phyloP scores from a whole-genome alignment of 257 asterid species.

The Lycium barbarum region DNA sequence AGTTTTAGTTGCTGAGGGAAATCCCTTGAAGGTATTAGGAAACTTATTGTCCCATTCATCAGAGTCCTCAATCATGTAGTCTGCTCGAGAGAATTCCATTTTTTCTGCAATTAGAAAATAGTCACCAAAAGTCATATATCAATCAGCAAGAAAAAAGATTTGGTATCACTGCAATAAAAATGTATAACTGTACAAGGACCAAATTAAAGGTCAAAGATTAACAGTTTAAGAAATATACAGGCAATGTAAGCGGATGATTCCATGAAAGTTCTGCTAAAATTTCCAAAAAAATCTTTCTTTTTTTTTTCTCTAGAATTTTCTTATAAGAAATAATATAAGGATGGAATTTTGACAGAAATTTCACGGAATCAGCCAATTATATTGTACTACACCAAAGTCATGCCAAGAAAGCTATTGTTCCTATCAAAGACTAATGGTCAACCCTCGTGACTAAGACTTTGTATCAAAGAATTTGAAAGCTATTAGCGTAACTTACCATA shows the following conservation, averaged over 20 bases:
- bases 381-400: neutral
- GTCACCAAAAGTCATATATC: neutral
- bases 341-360: neutral
- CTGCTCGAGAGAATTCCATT: conserved; percentile 3
- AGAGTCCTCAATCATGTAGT: neutral
- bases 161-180: neutral
- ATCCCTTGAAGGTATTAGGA: neutral
- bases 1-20: neutral
- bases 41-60: neutral
- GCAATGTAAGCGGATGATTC: neutral
- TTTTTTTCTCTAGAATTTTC: too few species aligned
- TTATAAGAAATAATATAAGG: too few species aligned
- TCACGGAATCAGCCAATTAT: neutral
- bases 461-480: neutral
- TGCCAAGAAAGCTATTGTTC: neutral
- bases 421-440: neutral
- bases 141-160: neutral
- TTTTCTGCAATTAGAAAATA: conserved; percentile 15
- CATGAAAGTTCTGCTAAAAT: neutral
- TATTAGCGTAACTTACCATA: neutral
- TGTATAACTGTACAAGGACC: neutral
- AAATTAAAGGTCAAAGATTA: neutral
- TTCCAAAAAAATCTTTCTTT: neutral
- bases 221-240: neutral
- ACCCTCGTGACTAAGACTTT: neutral